These are phyloP conservation scores for Ophiosphaerella narmari DNA, from an alignment of 2,329 filamentous ascomycete genomes.

Conservation along the genomic window DNA sequence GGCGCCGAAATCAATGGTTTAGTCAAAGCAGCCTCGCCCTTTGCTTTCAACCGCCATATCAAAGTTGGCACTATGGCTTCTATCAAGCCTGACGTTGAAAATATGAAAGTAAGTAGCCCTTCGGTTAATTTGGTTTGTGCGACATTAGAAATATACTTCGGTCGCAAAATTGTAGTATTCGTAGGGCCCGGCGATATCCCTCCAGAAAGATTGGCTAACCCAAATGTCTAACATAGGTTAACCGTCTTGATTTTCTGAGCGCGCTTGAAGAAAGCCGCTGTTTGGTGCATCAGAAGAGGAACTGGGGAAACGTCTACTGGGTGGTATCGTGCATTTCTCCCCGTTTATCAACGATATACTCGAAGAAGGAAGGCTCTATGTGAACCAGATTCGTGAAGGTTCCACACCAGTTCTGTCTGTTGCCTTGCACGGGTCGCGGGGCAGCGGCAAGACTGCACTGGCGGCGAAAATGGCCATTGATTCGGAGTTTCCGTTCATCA, in stretches of 20 bases:
- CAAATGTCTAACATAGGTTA: slow-evolving; percentile 55
- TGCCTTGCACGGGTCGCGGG: slow-evolving; percentile 80
- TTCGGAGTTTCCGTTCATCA: slow-evolving; percentile 90
- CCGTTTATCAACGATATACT: slow-evolving; percentile 76
- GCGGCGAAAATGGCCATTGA: slow-evolving; percentile 85
- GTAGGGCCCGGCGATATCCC: no score
- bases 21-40: slow-evolving; percentile 89
- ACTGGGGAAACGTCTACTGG: slow-evolving; percentile 72
- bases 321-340: slow-evolving; percentile 84
- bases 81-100: slow-evolving; percentile 78
- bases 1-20: slow-evolving; percentile 92
- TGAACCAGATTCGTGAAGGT: slow-evolving; percentile 75
- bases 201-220: no score
- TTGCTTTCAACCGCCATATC: slow-evolving; percentile 88
- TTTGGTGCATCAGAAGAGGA: slow-evolving; percentile 95
- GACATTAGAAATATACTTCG: no score
- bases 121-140: no score
- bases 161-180: no score
- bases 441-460: slow-evolving; percentile 87
- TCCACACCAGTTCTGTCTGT: slow-evolving; percentile 76
- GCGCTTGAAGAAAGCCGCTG: slow-evolving; percentile 88
- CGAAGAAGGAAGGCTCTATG: slow-evolving; percentile 74
- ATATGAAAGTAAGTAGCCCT: slow-evolving; percentile 66
- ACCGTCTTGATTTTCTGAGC: slow-evolving; percentile 74
- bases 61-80: slow-evolving; percentile 85